Base-by-base conservation (phyloP, 176 grass and related monocot species). In the Panicum miliaceum region DNA sequence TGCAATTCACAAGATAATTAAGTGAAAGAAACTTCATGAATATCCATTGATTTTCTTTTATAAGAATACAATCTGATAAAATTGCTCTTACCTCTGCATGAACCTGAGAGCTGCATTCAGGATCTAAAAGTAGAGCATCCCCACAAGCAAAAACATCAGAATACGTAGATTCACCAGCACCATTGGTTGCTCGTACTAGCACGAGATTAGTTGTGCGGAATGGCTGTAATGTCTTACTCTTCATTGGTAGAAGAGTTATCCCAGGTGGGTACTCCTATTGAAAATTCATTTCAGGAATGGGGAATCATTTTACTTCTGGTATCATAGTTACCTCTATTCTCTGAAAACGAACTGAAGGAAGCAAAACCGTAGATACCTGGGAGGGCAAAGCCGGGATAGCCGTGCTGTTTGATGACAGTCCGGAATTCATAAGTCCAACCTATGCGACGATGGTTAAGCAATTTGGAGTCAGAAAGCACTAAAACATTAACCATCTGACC, bases 201-300 rank as follows among this genome's bases (percentile, higher is more conserved):
- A 98, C 83, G 35, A 95, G 84, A 89, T 98, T 98, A 89, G 96
- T 98, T 37, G 96, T 95, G 19, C 78, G 61, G 81, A 98, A 98
- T 59, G 96, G 96, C 2, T 53, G 22, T 48, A 81, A 20, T n/a
- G 96, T 98, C 59, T 68, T 87, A 71, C 96, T 95, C 89, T 94
- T 98, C 96, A 98, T 98, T 16, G 96, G 96, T 25, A 98, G 77
- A 77, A 98, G 80, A 19, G 59, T 95, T 66, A 98, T 90, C 90
- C 91, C 93, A 56, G 96, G 96, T 71, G 96, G 96, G 26, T 98
- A 98, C 58, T 98, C 96, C 96, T 98, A 78, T 81, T 6, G 73
- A 70, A 42, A n/a, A 54, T 43, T 51, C 29, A 29, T 26, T 52
- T 86, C 67, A 90, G 79, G 38, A 64, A 58, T 7, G 8, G 6